Evolutionary conservation across 2,329 filamentous ascomycete genomes (phyloP).

Genomic region (Hymenoscyphus infarciens): DNA sequence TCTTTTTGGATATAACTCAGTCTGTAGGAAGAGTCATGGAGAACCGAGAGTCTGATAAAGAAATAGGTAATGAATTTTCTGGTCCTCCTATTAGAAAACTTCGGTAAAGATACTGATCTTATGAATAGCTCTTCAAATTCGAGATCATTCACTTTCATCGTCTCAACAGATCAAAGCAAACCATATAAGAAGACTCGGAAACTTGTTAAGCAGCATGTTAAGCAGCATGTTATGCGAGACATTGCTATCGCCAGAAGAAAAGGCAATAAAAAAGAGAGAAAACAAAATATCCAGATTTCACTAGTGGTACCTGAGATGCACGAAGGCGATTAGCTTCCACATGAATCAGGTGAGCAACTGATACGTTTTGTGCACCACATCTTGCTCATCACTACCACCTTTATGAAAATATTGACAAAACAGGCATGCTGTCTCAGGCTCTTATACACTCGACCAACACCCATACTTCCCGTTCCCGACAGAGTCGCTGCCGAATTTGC

Average conservation of each 20-base stretch:
- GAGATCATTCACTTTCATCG: background rate
- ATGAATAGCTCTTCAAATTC: background rate
- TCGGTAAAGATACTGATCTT: background rate
- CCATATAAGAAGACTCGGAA: background rate
- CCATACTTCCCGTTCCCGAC: background rate
- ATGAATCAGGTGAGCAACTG: background rate
- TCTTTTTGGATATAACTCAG: too few relatives aligned
- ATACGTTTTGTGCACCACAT: background rate
- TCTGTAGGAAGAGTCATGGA: background rate
- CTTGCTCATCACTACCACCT: background rate
- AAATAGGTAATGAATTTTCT: background rate
- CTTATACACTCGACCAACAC: background rate
- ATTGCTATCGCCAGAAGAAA: background rate
- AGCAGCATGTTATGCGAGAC: background rate
- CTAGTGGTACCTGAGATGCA: background rate
- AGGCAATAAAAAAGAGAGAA: background rate
- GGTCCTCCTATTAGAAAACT: background rate
- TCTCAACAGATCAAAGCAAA: background rate
- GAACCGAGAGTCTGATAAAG: background rate
- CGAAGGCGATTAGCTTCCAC: background rate
- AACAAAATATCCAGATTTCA: background rate
- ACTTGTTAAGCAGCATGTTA: background rate
- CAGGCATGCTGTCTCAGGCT: background rate
- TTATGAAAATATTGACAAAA: background rate
- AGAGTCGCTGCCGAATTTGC: background rate